Conservation (phyloP, 495 filamentous ascomycete species). For the Penicillium daleae region DNA sequence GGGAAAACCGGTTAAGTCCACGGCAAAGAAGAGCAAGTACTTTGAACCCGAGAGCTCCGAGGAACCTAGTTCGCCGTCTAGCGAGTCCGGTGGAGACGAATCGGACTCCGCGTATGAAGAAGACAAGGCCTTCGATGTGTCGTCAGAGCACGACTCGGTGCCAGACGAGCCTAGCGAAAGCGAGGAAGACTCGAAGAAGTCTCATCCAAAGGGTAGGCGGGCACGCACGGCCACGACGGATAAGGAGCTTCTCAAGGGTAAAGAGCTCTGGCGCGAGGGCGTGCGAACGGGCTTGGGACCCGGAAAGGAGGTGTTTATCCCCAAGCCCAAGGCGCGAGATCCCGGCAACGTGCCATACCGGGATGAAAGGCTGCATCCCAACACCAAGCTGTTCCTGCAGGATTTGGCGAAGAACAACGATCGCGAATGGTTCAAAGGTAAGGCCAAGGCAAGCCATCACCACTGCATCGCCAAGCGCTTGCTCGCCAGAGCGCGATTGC, state of each 20-base stretch:
- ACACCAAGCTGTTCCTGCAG: constrained; percentile 76
- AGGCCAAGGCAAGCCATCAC: not conserved
- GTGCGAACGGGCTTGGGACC: constrained; percentile 60
- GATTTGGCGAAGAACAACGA: constrained; percentile 81
- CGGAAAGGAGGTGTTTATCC: constrained; percentile 68
- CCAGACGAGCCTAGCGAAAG: constrained; percentile 24
- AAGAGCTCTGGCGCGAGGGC: constrained; percentile 62
- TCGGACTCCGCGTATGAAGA: constrained; percentile 38
- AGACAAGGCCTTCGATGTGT: constrained; percentile 19
- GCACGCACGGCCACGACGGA: constrained; percentile 8
- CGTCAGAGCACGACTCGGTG: constrained; percentile 25
- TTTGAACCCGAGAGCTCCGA: constrained; percentile 48
- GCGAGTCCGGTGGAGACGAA: constrained; percentile 26
- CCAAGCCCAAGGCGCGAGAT: constrained; percentile 69
- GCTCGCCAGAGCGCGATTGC: not conserved
- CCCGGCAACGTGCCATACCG: constrained; percentile 67
- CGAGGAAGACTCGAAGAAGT: constrained; percentile 26
- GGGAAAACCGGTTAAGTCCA: constrained; percentile 42
- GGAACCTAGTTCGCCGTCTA: constrained; percentile 25
- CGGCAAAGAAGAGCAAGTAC: constrained; percentile 62
- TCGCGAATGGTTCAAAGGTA: constrained; percentile 80
- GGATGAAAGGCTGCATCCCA: constrained; percentile 73
- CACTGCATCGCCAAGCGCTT: not conserved
- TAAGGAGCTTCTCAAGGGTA: constrained; percentile 36
- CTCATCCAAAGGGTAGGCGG: constrained; percentile 22